Base-by-base conservation (phyloP, 768 basidiomycete genomes). In the Naganishia onofrii region DNA sequence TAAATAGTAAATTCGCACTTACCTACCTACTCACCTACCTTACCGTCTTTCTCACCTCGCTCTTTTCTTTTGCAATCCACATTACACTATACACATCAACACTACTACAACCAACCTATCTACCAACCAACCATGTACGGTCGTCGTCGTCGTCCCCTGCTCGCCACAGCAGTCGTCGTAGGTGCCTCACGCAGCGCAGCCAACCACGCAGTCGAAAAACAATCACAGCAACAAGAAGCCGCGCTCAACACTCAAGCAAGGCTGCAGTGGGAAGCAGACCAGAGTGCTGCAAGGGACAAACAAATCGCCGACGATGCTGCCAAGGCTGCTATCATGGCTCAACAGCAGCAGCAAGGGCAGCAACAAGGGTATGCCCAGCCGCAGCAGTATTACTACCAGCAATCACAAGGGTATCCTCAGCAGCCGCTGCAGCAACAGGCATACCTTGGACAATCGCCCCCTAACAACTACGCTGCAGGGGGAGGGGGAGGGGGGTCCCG, bases 101-200 rank as follows among this genome's bases (percentile, higher is more conserved):
- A 46, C 5, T 17, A 6, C 46, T 15, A 46, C 46, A 6, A 6
- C 7, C 21, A 6, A 21, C 46, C 13, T 17, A 46, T n/a, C n/a
- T n/a, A n/a, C n/a, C 54, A 56, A 12, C 17, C 28, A 5, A 56
- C 15, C 54, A 56, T 23, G 36, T 17, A 63, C 32, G 31, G 31
- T 36, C 31, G 36, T 36, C 58, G 58, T 17, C 58, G 58, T 15
- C 58, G 58, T 17, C 58, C 58, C 9, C 29, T 63, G 13, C 58
- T 63, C 58, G 58, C 58, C 7, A 63, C 58, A 32, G 58, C 58
- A 19, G 58, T 63, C 28, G 58, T 63, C 58, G 58, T 63, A 19
- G 58, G 58, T 10, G 58, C 58, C 58, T 36, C 58, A 19, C 28
- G 31, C 23, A 5, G 23, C 23, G 58, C 58, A 34, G 58, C 58